phyloP scores from a whole-genome alignment of 495 filamentous ascomycete genomes.

The Penicillium pancosmium region DNA sequence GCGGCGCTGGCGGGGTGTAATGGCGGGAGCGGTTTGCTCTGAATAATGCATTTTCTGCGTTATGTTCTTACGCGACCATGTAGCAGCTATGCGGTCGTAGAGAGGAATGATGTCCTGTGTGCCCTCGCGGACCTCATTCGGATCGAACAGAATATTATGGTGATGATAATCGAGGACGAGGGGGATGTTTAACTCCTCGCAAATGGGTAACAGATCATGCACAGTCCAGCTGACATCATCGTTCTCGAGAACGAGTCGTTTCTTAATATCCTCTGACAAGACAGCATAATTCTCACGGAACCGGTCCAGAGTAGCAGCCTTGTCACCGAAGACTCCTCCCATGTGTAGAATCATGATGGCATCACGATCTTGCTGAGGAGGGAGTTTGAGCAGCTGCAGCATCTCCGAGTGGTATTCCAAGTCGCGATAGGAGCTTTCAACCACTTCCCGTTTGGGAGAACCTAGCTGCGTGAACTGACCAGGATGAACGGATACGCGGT shows the following conservation, averaged over 20 bases:
- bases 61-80: conserved; percentile 85
- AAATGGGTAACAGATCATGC: conserved; percentile 88
- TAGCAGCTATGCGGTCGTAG: conserved; percentile 73
- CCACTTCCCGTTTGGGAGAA: conserved; percentile 73
- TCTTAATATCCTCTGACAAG: conserved; percentile 69
- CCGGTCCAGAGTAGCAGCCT: conserved; percentile 75
- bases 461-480: conserved; percentile 93
- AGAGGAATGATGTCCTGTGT: conserved; percentile 78
- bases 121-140: conserved; percentile 73
- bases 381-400: conserved; percentile 74
- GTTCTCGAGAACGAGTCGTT: conserved; percentile 87
- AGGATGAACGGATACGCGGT: conserved; percentile 87
- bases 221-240: conserved; percentile 91
- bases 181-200: conserved; percentile 91
- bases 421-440: conserved; percentile 75
- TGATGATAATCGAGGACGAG: conserved; percentile 94
- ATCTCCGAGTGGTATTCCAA: conserved; percentile 90
- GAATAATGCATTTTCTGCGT: conserved; percentile 97
- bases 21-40: conserved; percentile 72
- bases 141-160: conserved; percentile 90
- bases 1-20: conserved; percentile 73
- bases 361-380: conserved; percentile 79
- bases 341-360: conserved; percentile 96
- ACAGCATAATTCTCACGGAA: conserved; percentile 77
- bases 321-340: conserved; percentile 91